phyloP scores from a whole-genome alignment of 1,284 basidiomycete genomes.

The Sphagnurus paluster region DNA sequence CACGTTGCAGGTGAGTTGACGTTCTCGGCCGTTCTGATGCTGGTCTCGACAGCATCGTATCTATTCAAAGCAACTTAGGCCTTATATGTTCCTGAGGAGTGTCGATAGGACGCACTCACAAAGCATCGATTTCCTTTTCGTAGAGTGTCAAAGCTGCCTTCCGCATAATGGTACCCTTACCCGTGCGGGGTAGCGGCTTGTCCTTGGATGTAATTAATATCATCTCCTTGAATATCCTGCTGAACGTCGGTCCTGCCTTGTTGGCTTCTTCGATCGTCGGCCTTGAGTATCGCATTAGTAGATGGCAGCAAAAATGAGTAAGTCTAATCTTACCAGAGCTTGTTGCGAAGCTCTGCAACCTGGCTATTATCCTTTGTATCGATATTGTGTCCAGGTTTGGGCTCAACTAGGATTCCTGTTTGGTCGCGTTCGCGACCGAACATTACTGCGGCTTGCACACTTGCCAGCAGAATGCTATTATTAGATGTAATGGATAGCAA shows the following conservation, averaged over 20 bases:
- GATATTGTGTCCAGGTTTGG: slow-evolving; percentile 21
- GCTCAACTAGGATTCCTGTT: slow-evolving; percentile 42
- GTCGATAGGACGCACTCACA: slow-evolving; percentile 26
- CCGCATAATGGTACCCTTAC: slow-evolving; percentile 38
- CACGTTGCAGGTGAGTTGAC: slow-evolving; percentile 21
- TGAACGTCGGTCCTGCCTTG: slow-evolving; percentile 34
- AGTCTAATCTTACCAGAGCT: slow-evolving; percentile 33
- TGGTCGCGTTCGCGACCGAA: slow-evolving; percentile 41
- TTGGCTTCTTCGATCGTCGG: slow-evolving; percentile 42
- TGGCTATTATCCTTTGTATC: slow-evolving; percentile 27
- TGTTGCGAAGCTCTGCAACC: slow-evolving; percentile 32
- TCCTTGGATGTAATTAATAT: slow-evolving; percentile 30
- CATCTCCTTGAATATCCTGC: slow-evolving; percentile 44
- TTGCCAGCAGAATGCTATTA: slow-evolving; percentile 8
- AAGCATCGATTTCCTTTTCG: slow-evolving; percentile 32
- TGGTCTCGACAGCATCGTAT: slow-evolving; percentile 24
- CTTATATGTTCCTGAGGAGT: background rate
- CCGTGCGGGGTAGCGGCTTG: slow-evolving; percentile 35
- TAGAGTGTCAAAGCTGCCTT: slow-evolving; percentile 35
- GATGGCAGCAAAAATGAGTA: background rate
- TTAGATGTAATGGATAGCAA: background rate
- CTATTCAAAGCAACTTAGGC: slow-evolving; percentile 7
- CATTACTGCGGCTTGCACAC: slow-evolving; percentile 35
- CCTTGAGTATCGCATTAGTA: slow-evolving; percentile 5
- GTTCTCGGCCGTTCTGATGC: slow-evolving; percentile 9